These are phyloP conservation scores for Fusarium goolgardi DNA, from an alignment of 2,329 filamentous ascomycete genomes.

Conservation along the genomic window DNA sequence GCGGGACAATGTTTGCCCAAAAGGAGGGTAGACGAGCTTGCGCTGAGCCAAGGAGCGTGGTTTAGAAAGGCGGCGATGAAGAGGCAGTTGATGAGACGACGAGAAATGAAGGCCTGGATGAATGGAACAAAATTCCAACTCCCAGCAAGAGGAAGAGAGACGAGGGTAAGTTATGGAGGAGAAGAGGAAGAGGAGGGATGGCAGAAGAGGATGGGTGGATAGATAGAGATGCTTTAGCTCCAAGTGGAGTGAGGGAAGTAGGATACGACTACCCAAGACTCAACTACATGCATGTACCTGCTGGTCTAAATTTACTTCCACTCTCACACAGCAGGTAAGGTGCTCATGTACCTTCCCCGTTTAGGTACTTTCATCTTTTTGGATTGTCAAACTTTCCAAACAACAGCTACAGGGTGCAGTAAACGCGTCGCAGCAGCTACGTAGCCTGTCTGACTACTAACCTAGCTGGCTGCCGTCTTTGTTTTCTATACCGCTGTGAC, in stretches of 20 bases:
- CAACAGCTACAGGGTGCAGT: conserved; percentile 24
- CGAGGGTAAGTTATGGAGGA: conserved; percentile 41
- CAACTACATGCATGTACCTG: conserved; percentile 29
- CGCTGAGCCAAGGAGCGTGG: conserved; percentile 55
- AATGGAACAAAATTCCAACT: conserved; percentile 55
- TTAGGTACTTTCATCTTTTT: conserved; percentile 9
- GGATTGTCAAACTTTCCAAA: conserved; percentile 7
- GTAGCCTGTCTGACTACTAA: neutral
- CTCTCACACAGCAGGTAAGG: conserved; percentile 25
- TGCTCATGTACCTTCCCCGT: conserved; percentile 24
- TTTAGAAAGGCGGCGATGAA: conserved; percentile 51
- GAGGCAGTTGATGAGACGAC: conserved; percentile 54
- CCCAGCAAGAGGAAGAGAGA: conserved; percentile 48
- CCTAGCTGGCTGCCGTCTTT: neutral
- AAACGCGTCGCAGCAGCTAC: neutral
- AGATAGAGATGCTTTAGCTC: conserved; percentile 43
- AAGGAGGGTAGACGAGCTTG: conserved; percentile 54
- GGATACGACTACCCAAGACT: conserved; percentile 29
- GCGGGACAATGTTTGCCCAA: conserved; percentile 52
- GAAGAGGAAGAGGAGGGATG: conserved; percentile 42
- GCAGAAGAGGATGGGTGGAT: conserved; percentile 40
- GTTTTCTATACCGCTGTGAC: conserved; percentile 1
- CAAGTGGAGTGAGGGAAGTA: conserved; percentile 37
- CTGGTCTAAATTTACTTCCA: conserved; percentile 32
- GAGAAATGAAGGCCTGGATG: conserved; percentile 58